phyloP scores from a whole-genome alignment of 179 eudicot genomes.

The Patellifolia procumbens region DNA sequence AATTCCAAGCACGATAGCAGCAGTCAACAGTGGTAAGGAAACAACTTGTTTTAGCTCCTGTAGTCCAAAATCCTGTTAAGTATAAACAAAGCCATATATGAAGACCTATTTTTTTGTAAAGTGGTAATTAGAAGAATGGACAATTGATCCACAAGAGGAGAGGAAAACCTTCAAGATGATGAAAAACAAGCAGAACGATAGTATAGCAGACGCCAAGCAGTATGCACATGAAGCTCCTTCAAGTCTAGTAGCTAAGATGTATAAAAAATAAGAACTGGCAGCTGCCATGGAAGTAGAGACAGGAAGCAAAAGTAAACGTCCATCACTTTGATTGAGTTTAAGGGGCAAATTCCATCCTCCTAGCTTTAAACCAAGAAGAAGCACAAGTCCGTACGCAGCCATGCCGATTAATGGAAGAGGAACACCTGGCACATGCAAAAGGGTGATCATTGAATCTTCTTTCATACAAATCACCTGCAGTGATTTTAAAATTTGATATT shows the following conservation, averaged over 20 bases:
- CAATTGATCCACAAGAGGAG: background rate
- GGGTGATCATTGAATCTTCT: conserved; percentile 34
- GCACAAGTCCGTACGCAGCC: conserved; percentile 79
- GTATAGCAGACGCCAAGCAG: conserved; percentile 69
- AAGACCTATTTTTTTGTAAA: background rate
- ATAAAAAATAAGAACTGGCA: conserved; percentile 88
- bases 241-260: conserved; percentile 68
- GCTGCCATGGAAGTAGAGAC: conserved; percentile 85
- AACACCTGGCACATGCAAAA: conserved; percentile 73
- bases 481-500: conserved; percentile 20
- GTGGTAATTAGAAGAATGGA: background rate
- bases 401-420: conserved; percentile 93
- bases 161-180: conserved; percentile 61
- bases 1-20: conserved; percentile 60
- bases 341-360: conserved; percentile 54
- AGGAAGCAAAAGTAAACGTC: conserved; percentile 61
- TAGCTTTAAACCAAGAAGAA: conserved; percentile 64
- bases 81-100: conserved; percentile 19
- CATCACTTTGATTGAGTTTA: conserved; percentile 52
- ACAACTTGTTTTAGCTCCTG: conserved; percentile 55
- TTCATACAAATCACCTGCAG: conserved; percentile 37
- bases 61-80: conserved; percentile 64
- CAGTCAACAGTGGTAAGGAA: conserved; percentile 65
- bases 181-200: conserved; percentile 78
- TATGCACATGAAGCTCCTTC: conserved; percentile 77